phyloP scores from a whole-genome alignment of 2,329 filamentous ascomycete species.

The Thielaviopsis punctulata region DNA sequence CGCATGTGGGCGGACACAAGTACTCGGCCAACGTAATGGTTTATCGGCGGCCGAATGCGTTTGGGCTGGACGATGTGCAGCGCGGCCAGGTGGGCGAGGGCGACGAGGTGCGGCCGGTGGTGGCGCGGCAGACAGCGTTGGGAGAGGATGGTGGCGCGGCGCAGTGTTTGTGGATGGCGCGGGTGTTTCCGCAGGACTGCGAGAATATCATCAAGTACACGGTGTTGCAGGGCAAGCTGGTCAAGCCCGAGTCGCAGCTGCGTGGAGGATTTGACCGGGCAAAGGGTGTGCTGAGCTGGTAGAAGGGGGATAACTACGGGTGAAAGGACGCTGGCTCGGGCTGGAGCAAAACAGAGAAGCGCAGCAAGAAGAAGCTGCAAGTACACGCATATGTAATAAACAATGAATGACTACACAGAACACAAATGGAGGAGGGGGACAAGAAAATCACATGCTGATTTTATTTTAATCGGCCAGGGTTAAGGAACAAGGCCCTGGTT shows the following conservation, averaged over 20 bases:
- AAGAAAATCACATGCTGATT: neutral
- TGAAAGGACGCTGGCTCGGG: neutral
- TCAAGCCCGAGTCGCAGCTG: conserved; percentile 75
- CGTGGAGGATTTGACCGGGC: conserved; percentile 78
- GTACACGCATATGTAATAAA: neutral
- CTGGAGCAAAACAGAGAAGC: neutral
- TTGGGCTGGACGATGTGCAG: conserved; percentile 29
- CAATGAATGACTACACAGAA: neutral
- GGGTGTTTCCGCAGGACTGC: conserved; percentile 73
- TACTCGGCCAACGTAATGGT: conserved; percentile 90
- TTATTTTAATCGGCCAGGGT: neutral
- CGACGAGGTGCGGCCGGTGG: conserved; percentile 17
- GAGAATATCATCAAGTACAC: conserved; percentile 86
- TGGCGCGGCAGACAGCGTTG: conserved; percentile 19
- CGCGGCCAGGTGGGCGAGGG: conserved; percentile 14
- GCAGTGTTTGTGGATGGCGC: conserved; percentile 85
- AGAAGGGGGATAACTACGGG: conserved; percentile 2
- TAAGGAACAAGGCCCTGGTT: too few species aligned
- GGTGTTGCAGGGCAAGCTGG: conserved; percentile 78
- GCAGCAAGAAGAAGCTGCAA: neutral
- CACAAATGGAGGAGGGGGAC: neutral
- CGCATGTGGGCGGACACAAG: conserved; percentile 91
- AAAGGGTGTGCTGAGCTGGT: conserved; percentile 79
- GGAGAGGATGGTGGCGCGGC: conserved; percentile 41
- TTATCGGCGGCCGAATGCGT: conserved; percentile 51